Conservation (phyloP, 2,329 filamentous ascomycete species). For the Diplodia sapinea region DNA sequence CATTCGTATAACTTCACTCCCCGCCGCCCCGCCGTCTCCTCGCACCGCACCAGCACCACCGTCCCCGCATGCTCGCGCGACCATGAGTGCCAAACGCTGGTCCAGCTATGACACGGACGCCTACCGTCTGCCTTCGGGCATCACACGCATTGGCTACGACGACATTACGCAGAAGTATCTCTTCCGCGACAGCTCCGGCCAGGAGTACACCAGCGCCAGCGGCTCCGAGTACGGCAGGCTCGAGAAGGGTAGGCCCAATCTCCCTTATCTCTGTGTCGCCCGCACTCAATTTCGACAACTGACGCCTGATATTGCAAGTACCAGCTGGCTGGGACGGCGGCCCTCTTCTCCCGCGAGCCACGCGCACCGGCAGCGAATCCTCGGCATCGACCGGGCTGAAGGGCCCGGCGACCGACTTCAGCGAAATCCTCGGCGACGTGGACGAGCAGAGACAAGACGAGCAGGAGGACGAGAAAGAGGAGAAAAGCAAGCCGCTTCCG, state of each 20-base stretch:
- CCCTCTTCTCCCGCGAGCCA: conserved; percentile 14
- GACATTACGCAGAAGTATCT: conserved; percentile 61
- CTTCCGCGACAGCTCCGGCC: conserved; percentile 58
- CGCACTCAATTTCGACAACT: neutral
- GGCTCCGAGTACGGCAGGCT: conserved; percentile 59
- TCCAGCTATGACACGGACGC: conserved; percentile 46
- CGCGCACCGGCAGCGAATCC: conserved; percentile 14
- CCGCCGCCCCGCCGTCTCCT: neutral
- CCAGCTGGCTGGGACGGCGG: conserved; percentile 28
- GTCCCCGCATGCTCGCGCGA: neutral
- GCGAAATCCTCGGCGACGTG: conserved; percentile 22
- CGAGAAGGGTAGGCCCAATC: conserved; percentile 39
- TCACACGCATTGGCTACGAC: conserved; percentile 63
- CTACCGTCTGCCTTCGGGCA: conserved; percentile 61
- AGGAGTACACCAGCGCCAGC: conserved; percentile 58
- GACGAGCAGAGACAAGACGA: conserved; percentile 6
- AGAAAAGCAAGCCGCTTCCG: conserved; percentile 13
- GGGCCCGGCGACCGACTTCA: conserved; percentile 27
- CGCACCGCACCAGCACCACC: neutral
- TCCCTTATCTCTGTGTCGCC: neutral
- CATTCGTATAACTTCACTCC: neutral
- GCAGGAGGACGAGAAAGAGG: conserved; percentile 1
- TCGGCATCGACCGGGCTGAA: conserved; percentile 19
- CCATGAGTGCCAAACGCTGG: conserved; percentile 29
- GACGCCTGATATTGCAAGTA: neutral